A percentile compares a stretch with the other conserved stretches of the same genome.
These are phyloP conservation scores for Phaeosphaeriaceae sp. DNA, from an alignment of 2,329 filamentous ascomycete genomes.

Conservation along the genomic window DNA sequence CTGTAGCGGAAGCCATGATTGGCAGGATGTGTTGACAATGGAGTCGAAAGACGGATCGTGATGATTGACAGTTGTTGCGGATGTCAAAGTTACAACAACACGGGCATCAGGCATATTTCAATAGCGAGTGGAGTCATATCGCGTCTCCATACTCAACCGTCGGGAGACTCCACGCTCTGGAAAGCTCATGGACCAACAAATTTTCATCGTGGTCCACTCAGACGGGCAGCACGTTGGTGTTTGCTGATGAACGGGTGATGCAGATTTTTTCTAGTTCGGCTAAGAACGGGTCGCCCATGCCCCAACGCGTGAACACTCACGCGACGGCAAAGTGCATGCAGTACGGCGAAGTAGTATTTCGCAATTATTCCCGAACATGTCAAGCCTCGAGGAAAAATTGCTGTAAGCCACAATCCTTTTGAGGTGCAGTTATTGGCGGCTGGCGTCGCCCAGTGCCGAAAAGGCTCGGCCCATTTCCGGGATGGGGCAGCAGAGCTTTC, in stretches of 20 bases:
- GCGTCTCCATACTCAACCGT: slow-evolving; percentile 29
- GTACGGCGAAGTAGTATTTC: neutral
- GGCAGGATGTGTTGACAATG: slow-evolving; percentile 5
- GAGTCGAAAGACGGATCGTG: slow-evolving; percentile 19
- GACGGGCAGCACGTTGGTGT: slow-evolving; percentile 20
- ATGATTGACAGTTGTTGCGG: slow-evolving; percentile 13
- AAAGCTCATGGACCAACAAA: slow-evolving; percentile 31
- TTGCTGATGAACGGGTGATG: slow-evolving; percentile 18
- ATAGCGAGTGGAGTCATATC: slow-evolving; percentile 29
- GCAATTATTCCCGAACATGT: neutral
- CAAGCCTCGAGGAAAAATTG: neutral
- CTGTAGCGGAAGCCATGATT: slow-evolving; percentile 31
- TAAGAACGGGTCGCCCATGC: slow-evolving; percentile 6
- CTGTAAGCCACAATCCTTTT: neutral
- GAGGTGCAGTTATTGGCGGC: neutral
- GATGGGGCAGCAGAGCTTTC: slow-evolving; percentile 16
- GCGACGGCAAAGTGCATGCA: slow-evolving; percentile 13
- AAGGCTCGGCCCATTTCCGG: slow-evolving; percentile 37
- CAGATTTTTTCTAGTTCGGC: slow-evolving; percentile 7
- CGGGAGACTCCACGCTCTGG: slow-evolving; percentile 36
- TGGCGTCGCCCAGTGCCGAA: neutral
- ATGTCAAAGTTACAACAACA: slow-evolving; percentile 19
- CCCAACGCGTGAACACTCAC: slow-evolving; percentile 14
- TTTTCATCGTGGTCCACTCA: slow-evolving; percentile 43
- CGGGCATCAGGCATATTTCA: slow-evolving; percentile 31